Conservation (phyloP, 306 rosid genomes). For the Albizia julibrissin region DNA sequence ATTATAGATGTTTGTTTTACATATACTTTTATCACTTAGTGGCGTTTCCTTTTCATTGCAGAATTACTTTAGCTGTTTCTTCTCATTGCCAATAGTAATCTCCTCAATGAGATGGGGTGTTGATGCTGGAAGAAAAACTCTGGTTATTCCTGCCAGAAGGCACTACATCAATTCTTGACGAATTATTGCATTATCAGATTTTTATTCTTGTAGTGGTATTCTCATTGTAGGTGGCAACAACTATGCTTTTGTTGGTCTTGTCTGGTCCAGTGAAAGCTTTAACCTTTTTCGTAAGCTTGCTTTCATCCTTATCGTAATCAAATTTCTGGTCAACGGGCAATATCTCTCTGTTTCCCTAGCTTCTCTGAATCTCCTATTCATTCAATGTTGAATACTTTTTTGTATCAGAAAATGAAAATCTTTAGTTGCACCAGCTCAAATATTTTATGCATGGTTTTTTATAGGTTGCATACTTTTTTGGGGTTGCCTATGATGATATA, state of each 20-base stretch:
- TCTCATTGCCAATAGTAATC: conserved; percentile 86
- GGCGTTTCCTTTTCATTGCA: conserved; percentile 41
- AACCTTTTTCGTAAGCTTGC: conserved; percentile 75
- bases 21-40: background rate
- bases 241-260: conserved; percentile 78
- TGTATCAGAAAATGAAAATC: background rate
- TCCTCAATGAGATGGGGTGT: conserved; percentile 99
- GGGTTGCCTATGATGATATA: conserved; percentile 9
- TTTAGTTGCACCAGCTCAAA: background rate
- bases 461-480: conserved; percentile 6
- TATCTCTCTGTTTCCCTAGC: conserved; percentile 12
- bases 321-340: conserved; percentile 7
- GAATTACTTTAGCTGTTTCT: conserved; percentile 94
- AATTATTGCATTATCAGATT: conserved; percentile 8
- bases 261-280: conserved; percentile 95
- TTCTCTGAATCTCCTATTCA: background rate
- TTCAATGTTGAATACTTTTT: conserved; percentile 5
- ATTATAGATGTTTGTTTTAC: background rate
- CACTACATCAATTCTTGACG: conserved; percentile 13
- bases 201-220: conserved; percentile 26
- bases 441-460: conserved; percentile 9
- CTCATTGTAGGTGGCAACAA: conserved; percentile 76
- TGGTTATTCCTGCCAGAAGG: conserved; percentile 56
- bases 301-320: conserved; percentile 19
- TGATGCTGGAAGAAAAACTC: conserved; percentile 91